Evolutionary conservation across 768 basidiomycete genomes (phyloP).

Genomic region (Auriscalpium vulgare): DNA sequence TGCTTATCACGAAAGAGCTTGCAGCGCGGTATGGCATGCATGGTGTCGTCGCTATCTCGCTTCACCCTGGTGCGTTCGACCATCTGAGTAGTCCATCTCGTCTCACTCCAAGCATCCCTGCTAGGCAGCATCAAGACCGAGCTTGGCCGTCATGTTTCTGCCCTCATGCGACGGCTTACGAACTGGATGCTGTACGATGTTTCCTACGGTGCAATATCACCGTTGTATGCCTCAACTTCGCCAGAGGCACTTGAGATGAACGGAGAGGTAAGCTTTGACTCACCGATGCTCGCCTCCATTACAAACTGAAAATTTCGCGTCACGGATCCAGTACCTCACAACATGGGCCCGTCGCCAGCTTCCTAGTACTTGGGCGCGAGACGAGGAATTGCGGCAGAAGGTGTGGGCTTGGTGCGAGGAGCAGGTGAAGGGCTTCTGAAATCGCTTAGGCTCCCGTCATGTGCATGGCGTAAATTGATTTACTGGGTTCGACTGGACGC

Average conservation of each 20-base stretch:
- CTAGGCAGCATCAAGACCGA: conserved; percentile 7
- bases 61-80: no score
- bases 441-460: no score
- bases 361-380: background rate
- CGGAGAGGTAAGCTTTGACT: conserved; percentile 19
- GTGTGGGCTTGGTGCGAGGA: conserved; percentile 19
- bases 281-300: background rate
- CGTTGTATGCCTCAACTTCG: conserved; percentile 23
- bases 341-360: background rate
- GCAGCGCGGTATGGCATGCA: background rate
- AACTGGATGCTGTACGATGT: background rate
- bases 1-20: background rate
- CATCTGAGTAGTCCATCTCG: no score
- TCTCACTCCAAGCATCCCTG: no score
- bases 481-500: no score
- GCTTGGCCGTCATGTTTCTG: background rate
- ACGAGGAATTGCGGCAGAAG: conserved; percentile 7
- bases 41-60: no score
- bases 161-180: background rate
- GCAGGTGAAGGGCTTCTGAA: conserved; percentile 7
- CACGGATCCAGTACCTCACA: background rate
- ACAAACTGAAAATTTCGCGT: background rate
- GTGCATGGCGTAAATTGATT: no score
- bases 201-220: conserved; percentile 22
- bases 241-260: conserved; percentile 18